Evolutionary conservation across 495 filamentous ascomycete genomes (phyloP).

Genomic region (Aspergillus taichungensis): DNA sequence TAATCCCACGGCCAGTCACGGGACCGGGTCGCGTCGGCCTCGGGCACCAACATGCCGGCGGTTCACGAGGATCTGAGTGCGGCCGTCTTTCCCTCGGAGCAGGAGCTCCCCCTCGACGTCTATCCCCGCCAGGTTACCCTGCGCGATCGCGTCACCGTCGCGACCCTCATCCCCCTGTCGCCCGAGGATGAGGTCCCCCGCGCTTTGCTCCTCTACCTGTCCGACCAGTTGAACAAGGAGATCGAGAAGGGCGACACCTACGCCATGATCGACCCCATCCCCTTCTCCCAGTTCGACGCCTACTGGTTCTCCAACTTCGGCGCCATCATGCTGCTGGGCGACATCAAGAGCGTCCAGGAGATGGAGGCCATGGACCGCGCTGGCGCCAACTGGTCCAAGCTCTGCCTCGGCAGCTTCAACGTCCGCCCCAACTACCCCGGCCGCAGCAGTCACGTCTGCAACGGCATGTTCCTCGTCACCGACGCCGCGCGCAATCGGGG

Average conservation of each 20-base stretch:
- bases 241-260: conserved; percentile 96
- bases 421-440: conserved; percentile 98
- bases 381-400: conserved; percentile 68
- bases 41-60: conserved; percentile 61
- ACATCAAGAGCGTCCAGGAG: conserved; percentile 59
- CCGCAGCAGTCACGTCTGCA: conserved; percentile 91
- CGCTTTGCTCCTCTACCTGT: conserved; percentile 70
- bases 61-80: conserved; percentile 71
- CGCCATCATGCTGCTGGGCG: conserved; percentile 85
- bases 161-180: conserved; percentile 82
- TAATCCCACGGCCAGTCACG: conserved; percentile 36
- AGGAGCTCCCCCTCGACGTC: conserved; percentile 59
- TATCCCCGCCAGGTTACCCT: conserved; percentile 78
- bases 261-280: conserved; percentile 77
- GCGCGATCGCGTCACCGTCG: conserved; percentile 80
- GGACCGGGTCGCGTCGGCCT: conserved; percentile 21
- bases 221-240: conserved; percentile 82
- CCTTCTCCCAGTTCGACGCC: conserved; percentile 63
- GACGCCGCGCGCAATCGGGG: conserved; percentile 82
- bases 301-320: conserved; percentile 98
- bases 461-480: conserved; percentile 90
- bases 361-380: conserved; percentile 42
- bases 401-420: conserved; percentile 91
- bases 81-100: conserved; percentile 36
- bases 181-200: conserved; percentile 64